Evolutionary conservation across 768 basidiomycete genomes (phyloP), one percentile per base, ranked within the genome.

Genomic region (Naematelia aurantialba): DNA sequence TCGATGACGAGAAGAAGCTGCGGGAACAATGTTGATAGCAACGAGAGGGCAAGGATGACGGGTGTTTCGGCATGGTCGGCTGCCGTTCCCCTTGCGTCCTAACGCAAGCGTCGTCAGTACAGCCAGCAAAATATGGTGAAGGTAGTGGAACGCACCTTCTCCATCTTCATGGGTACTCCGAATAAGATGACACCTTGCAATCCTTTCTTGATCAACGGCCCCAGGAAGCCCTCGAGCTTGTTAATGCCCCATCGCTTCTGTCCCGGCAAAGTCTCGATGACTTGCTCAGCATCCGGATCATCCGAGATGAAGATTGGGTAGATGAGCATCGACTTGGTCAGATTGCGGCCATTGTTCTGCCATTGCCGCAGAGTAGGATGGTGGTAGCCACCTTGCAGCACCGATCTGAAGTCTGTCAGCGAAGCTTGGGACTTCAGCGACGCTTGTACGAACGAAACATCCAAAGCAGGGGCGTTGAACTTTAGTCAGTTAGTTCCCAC

Each of bases 261-360:
- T 4, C 87, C 89, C 4, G 92, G 93, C 8, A 97, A 80, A 21
- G 85, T 81, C 0, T 83, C 70, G 65, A 98, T 92, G 60, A 84
- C 82, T 51, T 87, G 85, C 74, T 84, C 83, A 5, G 91, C 89
- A 59, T 91, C 83, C 1, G 91, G 87, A 59, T 97, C 91, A 77
- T 98, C 94, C 17, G 92, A 91, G 69, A 98, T 88, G 76, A 99
- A 97, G 71, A 99, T 92, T 5, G 96, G 96, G 77, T 98, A 99
- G 89, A 97, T 97, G 78, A 99, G 83, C 92, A 97, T 96, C 65
- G 84, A 68, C 63, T 78, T 79, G 56, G 59, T 70, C 13, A 77
- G 60, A 24, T 55, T 61, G 17, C 84, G 82, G 49, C 87, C 85
- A 58, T 85, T 84, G 24, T 84, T 82, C 79, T 99, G 94, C 86